Conservation (phyloP, 2,329 filamentous ascomycete genomes). For the Microascus cirrosus region DNA sequence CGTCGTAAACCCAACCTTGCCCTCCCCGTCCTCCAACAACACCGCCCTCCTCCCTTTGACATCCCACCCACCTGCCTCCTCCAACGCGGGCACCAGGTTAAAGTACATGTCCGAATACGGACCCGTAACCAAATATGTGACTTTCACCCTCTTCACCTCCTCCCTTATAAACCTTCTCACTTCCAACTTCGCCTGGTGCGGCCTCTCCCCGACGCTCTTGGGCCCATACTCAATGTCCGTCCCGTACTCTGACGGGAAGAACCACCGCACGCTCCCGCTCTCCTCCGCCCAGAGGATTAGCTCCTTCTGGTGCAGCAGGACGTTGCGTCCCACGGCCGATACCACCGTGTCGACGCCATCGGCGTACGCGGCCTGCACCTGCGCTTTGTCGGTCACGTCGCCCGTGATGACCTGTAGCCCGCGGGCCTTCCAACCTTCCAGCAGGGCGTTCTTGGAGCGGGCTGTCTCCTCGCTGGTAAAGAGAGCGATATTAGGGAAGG, state of each 20-base stretch:
- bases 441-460: slow-evolving; percentile 1
- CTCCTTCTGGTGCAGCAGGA: slow-evolving; percentile 47
- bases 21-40: slow-evolving; percentile 50
- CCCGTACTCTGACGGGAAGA: slow-evolving; percentile 58
- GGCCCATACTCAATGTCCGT: slow-evolving; percentile 53
- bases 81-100: slow-evolving; percentile 20
- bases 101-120: slow-evolving; percentile 58
- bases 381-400: slow-evolving; percentile 4
- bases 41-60: slow-evolving; percentile 43
- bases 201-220: slow-evolving; percentile 46
- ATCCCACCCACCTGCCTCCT: slow-evolving; percentile 46
- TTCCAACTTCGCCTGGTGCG: slow-evolving; percentile 59
- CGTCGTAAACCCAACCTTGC: slow-evolving; percentile 54
- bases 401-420: slow-evolving; percentile 3
- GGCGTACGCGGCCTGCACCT: slow-evolving; percentile 11
- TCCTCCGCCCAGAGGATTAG: slow-evolving; percentile 49
- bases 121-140: slow-evolving; percentile 60
- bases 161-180: slow-evolving; percentile 51
- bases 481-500: slow-evolving; percentile 21
- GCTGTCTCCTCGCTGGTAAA: slow-evolving; percentile 13
- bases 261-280: slow-evolving; percentile 38
- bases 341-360: slow-evolving; percentile 52
- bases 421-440: background rate
- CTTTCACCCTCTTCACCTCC: slow-evolving; percentile 38
- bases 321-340: slow-evolving; percentile 52